These are phyloP conservation scores for Penicillium sp. DNA, from an alignment of 2,329 filamentous ascomycete species.

Conservation along the genomic window DNA sequence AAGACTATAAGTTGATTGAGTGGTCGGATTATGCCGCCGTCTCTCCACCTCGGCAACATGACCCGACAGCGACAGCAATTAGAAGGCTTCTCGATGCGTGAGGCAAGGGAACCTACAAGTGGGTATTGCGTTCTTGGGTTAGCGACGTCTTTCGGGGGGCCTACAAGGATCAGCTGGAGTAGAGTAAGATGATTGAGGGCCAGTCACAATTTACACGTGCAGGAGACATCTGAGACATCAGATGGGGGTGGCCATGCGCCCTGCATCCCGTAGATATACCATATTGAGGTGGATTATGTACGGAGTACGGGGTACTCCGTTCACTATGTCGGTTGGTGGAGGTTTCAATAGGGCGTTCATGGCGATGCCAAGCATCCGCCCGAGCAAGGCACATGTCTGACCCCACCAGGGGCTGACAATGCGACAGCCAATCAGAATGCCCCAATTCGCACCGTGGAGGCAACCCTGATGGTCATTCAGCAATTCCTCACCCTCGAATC, in stretches of 20 bases:
- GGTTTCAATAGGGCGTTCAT: neutral
- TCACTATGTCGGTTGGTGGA: neutral
- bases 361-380: conserved; percentile 1
- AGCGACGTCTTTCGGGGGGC: neutral
- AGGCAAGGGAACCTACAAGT: neutral
- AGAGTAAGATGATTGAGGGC: neutral
- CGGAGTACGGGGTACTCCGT: too few species aligned
- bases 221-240: neutral
- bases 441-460: neutral
- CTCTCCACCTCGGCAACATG: conserved; percentile 1
- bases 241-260: neutral
- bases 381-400: neutral
- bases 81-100: neutral
- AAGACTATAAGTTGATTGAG: neutral
- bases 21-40: neutral
- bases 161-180: neutral
- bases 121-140: neutral
- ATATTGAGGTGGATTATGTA: neutral
- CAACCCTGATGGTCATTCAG: conserved; percentile 10
- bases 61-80: neutral
- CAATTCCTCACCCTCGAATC: neutral
- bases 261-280: neutral
- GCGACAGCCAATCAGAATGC: neutral
- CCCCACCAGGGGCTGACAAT: neutral
- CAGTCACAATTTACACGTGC: neutral